phyloP scores from a whole-genome alignment of 495 filamentous ascomycete genomes.

The Mytilinidion resinicola region DNA sequence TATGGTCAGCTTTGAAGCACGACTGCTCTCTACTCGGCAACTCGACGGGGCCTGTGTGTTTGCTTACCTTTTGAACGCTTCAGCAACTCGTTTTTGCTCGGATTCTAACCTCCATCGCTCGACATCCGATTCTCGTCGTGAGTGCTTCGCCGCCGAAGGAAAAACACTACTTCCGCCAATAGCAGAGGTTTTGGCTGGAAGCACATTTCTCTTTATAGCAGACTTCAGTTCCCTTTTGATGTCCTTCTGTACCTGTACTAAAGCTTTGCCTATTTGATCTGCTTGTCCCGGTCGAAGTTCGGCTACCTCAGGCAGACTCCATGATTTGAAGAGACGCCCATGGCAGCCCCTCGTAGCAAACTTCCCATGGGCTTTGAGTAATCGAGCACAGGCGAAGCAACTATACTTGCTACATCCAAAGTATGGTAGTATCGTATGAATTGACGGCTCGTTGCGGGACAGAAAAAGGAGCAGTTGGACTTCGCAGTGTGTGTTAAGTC shows the following conservation, averaged over 20 bases:
- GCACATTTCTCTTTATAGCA: neutral
- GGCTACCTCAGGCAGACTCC: constrained; percentile 3
- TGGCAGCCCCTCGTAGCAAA: constrained; percentile 8
- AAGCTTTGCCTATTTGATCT: neutral
- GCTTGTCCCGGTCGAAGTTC: neutral
- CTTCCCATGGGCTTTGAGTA: constrained; percentile 3
- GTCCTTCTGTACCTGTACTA: constrained; percentile 3
- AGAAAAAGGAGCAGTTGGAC: constrained; percentile 5
- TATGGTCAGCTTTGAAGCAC: neutral
- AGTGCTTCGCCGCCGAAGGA: too few relatives aligned
- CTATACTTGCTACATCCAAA: constrained; percentile 12
- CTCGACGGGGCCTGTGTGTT: neutral
- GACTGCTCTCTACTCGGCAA: neutral
- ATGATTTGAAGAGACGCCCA: constrained; percentile 9
- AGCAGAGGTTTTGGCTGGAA: neutral
- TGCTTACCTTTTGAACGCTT: constrained; percentile 14
- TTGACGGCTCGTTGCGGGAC: neutral
- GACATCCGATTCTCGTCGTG: neutral
- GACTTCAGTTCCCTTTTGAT: constrained; percentile 1
- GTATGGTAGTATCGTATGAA: neutral
- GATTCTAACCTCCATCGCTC: neutral
- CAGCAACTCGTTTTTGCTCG: constrained; percentile 7
- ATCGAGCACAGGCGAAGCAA: constrained; percentile 5
- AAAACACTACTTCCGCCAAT: constrained; percentile 8
- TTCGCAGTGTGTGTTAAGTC: constrained; percentile 8